Base-by-base conservation (phyloP, 2,329 filamentous ascomycete species). In the Ciborinia camelliae region DNA sequence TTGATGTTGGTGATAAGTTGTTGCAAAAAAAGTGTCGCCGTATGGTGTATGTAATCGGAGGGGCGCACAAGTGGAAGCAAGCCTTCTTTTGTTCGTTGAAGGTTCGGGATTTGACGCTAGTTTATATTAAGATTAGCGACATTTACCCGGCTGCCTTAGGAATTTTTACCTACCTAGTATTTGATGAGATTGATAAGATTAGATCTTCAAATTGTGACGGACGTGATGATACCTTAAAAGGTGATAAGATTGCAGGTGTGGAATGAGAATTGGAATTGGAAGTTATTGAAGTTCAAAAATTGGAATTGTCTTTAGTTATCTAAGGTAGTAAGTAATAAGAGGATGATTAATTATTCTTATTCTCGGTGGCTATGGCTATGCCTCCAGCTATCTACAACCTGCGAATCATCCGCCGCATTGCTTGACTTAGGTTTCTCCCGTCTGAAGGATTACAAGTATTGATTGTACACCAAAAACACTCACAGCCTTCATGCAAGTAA, bases 51-150 rank as follows among this genome's bases (percentile, higher is more conserved):
- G 51, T 57, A 57, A 57, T 47, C 30, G 61, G 61, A 63, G 50
- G 60, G 60, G 60, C 41, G 60, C 51, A 57, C 50, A 54, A 39
- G 37, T 54, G 43, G 43, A 60, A 60, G 60, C 30, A 63, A 63
- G 61, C 51, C 61, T 63, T 63, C 61, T 63, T 63, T 63, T 54
- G 51, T 63, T 63, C 28, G 52, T 45, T 57, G 61, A 45, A 57
- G 61, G 52, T 15, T 48, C 39, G 18, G 41, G 41, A 63, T 55
- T 26, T 12, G 30, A 45, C 28, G 51, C 61, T 63, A 63, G 51
- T n/a, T 15, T 28, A 4, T 30, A 45, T 45, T 28, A 3, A 37
- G 39, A 37, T 43, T 63, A 57, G 61, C 37, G 51, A 14, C n/a
- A 26, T 7, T 20, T n/a, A n/a, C n/a, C n/a, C n/a, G n/a, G 20